Evolutionary conservation across 1,139 yeast genomes (phyloP), one percentile per base, ranked within the genome.

Genomic region (Zygoascus meyerae): DNA sequence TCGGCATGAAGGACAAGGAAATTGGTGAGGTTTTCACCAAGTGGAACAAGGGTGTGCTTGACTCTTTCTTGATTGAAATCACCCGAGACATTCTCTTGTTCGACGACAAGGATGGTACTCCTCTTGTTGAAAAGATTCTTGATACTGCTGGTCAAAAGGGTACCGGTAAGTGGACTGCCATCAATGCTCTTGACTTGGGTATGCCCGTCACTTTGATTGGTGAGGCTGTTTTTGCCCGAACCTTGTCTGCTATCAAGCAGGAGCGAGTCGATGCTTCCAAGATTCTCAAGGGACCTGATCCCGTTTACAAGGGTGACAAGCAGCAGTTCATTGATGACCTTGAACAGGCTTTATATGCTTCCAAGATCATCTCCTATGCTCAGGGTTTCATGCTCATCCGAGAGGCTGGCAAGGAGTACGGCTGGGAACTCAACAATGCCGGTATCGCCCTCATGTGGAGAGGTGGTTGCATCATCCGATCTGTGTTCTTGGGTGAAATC

Each of bases 91-190:
- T 92, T 63, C 77, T 92, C 69, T 82, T 85, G 70, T 87, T 70
- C 78, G 77, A 84, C 65, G 94, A 86, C 62, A 77, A 77, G 52
- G 97, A 90, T 64, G 94, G 95, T 59, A 79, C 80, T 60, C 95
- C 97, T 64, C 75, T 92, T 61, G 94, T 92, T 58, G 97, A 92
- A 76, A 92, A 92, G 79, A 90, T 92, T 67, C 75, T 89, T 72
- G 98, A 92, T 72, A 70, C 86, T 62, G 98, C 98, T 60, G 98
- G 98, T 64, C 98, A 92, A 78, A 92, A 92, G 80, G 98, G 98
- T 80, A 92, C 98, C 60, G 98, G 98, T 76, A 92, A 92, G 78
- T 92, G 98, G 98, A 92, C 97, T 60, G 97, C 97, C 57, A 86
- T 90, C 70, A 89, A 89, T 69, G 97, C 98, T 55, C 78, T 92